Base-by-base conservation (phyloP, 768 basidiomycete genomes). In the Podaxis pistillaris region DNA sequence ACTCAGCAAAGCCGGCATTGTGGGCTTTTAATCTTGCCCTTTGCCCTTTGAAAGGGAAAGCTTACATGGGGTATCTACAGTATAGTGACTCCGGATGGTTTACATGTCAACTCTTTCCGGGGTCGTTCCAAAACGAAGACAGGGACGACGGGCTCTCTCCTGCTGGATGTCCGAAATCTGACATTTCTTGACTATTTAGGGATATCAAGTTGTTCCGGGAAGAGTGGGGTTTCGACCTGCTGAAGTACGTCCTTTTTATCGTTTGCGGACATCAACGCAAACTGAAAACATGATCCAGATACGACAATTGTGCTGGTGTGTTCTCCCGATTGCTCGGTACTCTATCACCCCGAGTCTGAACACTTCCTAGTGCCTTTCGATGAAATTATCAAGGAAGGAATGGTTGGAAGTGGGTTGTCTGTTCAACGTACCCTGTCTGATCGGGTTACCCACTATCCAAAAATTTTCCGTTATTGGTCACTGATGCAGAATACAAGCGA, bases 51-150 rank as follows among this genome's bases (percentile, higher is more conserved):
- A 50, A 22, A 52, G 33, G 33, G 33, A 28, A 13, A 13, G 19
- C 52, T 30, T 57, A 19, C 7, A 41, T 49, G 9, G 11, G 53
- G n/a, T 8, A 54, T 15, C 19, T 38, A 36, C 54, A 86, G 86
- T 88, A 88, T 63, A 83, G 86, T 63, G 86, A 88, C 66, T 79
- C 87, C 1, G 87, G 87, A 12, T 88, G 86, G 87, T 86, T 81
- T 67, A 89, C 87, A 26, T 89, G 87, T 66, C 79, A 81, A 47
- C 63, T 80, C 15, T 89, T 86, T 68, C 87, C 87, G 26, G 87
- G 87, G n/a, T 88, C 86, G 4, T 88, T 78, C 72, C 76, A 79
- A 68, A 86, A 88, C 61, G 87, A 89, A 71, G 83, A 75, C 24
- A 79, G 83, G 83, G 81, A 19, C 19, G 68, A 63, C 12, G 55